Percentiles rank a stretch among this genome's conserved stretches.
These are phyloP conservation scores for Cubamyces lactineus DNA, from an alignment of 768 basidiomycete species.

Conservation along the genomic window DNA sequence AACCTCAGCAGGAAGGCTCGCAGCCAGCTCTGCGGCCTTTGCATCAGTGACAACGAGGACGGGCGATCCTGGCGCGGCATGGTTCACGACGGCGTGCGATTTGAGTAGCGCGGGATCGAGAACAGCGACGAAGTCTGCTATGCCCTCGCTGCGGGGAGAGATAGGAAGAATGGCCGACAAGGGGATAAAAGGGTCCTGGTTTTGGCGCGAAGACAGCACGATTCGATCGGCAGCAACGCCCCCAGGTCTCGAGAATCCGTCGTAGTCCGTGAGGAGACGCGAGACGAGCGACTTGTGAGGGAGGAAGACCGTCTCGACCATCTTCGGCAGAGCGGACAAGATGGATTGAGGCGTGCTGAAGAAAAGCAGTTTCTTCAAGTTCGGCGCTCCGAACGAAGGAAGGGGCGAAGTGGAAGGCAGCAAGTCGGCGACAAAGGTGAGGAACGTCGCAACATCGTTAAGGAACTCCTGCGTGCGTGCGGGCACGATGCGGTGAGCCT, in stretches of 20 bases:
- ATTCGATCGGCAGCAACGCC: conserved; percentile 73
- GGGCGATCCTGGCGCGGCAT: conserved; percentile 66
- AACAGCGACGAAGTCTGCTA: conserved; percentile 72
- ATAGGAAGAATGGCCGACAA: conserved; percentile 62
- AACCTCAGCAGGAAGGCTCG: conserved; percentile 62
- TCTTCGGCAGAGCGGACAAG: conserved; percentile 50
- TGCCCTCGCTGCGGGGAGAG: conserved; percentile 45
- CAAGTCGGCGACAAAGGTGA: conserved; percentile 40
- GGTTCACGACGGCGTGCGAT: conserved; percentile 70
- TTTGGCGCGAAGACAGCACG: conserved; percentile 56
- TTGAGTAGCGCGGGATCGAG: conserved; percentile 80
- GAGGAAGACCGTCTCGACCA: conserved; percentile 61
- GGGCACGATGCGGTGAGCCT: conserved; percentile 62
- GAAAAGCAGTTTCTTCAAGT: conserved; percentile 55
- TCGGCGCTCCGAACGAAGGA: conserved; percentile 31
- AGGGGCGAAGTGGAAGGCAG: conserved; percentile 32
- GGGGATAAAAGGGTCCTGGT: conserved; percentile 47
- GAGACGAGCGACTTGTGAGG: conserved; percentile 53
- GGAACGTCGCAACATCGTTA: conserved; percentile 46
- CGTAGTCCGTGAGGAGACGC: conserved; percentile 69
- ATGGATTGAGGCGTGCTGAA: conserved; percentile 63
- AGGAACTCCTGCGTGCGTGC: conserved; percentile 56
- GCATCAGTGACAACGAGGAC: conserved; percentile 79
- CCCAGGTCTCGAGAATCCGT: conserved; percentile 73
- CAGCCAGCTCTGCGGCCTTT: conserved; percentile 71